Conservation (phyloP, 2,329 filamentous ascomycete species). For the Hypoxylon sp. region DNA sequence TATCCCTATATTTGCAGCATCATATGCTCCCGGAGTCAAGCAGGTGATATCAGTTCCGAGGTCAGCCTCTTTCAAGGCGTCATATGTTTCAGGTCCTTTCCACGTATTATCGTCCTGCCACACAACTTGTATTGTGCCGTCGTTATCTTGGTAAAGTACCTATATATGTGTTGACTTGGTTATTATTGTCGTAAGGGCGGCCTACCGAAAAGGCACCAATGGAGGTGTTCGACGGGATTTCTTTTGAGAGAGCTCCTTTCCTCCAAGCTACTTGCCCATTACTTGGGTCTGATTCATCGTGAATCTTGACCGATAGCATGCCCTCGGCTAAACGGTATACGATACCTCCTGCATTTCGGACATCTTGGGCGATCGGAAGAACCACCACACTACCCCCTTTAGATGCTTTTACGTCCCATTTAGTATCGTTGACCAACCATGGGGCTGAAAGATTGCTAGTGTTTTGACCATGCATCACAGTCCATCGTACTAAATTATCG, state of each 20-base stretch:
- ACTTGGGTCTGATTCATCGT: slow-evolving; percentile 30
- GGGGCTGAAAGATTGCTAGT: slow-evolving; percentile 34
- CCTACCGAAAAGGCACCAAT: slow-evolving; percentile 47
- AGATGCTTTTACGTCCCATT: slow-evolving; percentile 37
- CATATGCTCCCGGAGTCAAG: slow-evolving; percentile 42
- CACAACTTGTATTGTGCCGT: slow-evolving; percentile 43
- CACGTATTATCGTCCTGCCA: slow-evolving; percentile 48
- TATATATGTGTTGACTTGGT: slow-evolving; percentile 49
- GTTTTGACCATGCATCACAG: slow-evolving; percentile 40
- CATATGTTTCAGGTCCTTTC: slow-evolving; percentile 46
- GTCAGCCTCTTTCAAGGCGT: slow-evolving; percentile 38
- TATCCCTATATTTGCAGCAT: slow-evolving; percentile 22
- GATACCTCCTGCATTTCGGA: slow-evolving; percentile 37
- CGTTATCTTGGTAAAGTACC: slow-evolving; percentile 45
- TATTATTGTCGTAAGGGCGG: slow-evolving; percentile 42
- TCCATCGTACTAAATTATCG: slow-evolving; percentile 44
- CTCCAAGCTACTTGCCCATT: slow-evolving; percentile 41
- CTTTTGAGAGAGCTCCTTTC: slow-evolving; percentile 34
- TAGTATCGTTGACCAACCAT: slow-evolving; percentile 46
- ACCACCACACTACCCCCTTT: slow-evolving; percentile 31
- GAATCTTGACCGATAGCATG: slow-evolving; percentile 40
- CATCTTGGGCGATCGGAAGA: slow-evolving; percentile 39
- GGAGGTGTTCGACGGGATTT: slow-evolving; percentile 39
- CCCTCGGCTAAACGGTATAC: slow-evolving; percentile 44
- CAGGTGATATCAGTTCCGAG: slow-evolving; percentile 47